Evolutionary conservation across 306 rosid genomes (phyloP).

Genomic region (Mucuna pruriens): DNA sequence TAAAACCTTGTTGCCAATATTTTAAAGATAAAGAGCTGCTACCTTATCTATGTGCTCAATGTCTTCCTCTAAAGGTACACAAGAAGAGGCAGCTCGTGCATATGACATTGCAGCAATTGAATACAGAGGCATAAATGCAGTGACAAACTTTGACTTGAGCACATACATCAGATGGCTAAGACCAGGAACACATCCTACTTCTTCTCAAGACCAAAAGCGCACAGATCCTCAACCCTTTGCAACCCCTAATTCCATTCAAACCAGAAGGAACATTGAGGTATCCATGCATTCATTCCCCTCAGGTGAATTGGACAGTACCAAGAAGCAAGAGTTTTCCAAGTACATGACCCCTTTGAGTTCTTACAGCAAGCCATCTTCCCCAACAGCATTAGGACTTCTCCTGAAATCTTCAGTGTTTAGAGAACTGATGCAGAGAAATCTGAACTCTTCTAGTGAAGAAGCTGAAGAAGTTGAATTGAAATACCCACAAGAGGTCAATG

Average conservation of each 20-base stretch:
- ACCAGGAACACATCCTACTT: conserved; percentile 52
- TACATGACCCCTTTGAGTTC: conserved; percentile 45
- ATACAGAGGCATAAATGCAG: conserved; percentile 86
- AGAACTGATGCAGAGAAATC: conserved; percentile 68
- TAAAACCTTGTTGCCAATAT: not conserved
- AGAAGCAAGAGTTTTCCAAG: conserved; percentile 37
- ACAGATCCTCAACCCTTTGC: conserved; percentile 18
- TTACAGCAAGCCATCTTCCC: conserved; percentile 58
- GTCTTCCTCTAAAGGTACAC: conserved; percentile 63
- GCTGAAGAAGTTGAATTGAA: conserved; percentile 47
- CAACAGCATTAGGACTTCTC: conserved; percentile 80
- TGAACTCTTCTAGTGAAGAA: conserved; percentile 41
- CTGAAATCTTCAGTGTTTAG: conserved; percentile 72
- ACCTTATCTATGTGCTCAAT: conserved; percentile 27
- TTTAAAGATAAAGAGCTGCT: not conserved
- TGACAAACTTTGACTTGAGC: conserved; percentile 88
- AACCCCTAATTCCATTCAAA: conserved; percentile 39
- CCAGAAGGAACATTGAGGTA: conserved; percentile 35
- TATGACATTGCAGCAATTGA: conserved; percentile 94
- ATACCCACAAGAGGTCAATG: conserved; percentile 32
- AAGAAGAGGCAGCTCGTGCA: conserved; percentile 94
- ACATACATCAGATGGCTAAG: conserved; percentile 79
- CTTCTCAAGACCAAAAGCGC: conserved; percentile 48
- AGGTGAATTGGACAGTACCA: conserved; percentile 41
- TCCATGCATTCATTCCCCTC: conserved; percentile 41